Evolutionary conservation across 75 land plant species (phyloP).

Genomic region (Sequoiadendron giganteum): DNA sequence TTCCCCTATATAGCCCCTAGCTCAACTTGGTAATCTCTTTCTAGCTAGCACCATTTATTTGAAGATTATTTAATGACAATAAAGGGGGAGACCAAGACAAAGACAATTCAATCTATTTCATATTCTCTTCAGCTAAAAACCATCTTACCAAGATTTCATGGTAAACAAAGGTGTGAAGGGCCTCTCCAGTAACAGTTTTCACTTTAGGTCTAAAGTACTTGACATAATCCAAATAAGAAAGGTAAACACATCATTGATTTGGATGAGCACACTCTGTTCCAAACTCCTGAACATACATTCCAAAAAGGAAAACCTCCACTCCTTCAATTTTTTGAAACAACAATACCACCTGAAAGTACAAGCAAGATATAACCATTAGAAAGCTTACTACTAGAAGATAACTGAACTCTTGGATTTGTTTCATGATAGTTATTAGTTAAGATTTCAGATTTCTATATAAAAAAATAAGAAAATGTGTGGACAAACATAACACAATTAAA

Average conservation of each 20-base stretch:
- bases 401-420: not conserved
- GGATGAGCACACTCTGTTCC: slow-evolving; percentile 75
- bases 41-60: too few relatives aligned
- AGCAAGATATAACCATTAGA: not conserved
- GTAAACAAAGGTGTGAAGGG: slow-evolving; percentile 94
- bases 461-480: not conserved
- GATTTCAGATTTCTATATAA: not conserved
- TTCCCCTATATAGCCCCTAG: too few relatives aligned
- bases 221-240: slow-evolving; percentile 93
- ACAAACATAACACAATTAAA: slow-evolving; percentile 9
- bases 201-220: slow-evolving; percentile 97
- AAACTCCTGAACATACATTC: slow-evolving; percentile 99
- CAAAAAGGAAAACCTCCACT: slow-evolving; percentile 95
- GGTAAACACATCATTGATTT: slow-evolving; percentile 89
- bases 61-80: too few relatives aligned
- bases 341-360: slow-evolving; percentile 62
- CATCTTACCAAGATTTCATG: slow-evolving; percentile 88
- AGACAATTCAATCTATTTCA: too few relatives aligned
- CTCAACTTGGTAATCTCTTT: too few relatives aligned
- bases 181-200: slow-evolving; percentile 73
- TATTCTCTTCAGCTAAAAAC: not conserved
- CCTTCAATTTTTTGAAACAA: slow-evolving; percentile 98
- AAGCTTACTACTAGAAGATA: not conserved
- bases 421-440: not conserved
- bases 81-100: too few relatives aligned